Base-by-base conservation (phyloP, 441 rosid species). In the Pelargonium citronellum region DNA sequence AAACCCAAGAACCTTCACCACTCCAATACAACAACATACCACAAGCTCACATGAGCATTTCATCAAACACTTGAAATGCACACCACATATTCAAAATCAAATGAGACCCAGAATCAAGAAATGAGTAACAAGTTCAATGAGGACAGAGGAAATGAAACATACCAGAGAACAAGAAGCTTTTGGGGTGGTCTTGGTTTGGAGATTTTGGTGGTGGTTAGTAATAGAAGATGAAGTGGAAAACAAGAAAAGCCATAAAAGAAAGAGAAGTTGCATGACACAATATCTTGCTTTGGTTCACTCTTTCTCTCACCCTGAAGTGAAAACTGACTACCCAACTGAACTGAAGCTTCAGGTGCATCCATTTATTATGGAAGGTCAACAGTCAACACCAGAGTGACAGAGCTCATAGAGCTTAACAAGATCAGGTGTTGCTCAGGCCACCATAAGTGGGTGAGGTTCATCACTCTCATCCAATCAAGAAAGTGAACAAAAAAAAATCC, bases 321-420 rank as follows among this genome's bases (percentile, higher is more conserved):
- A 4, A 66, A 49, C 39, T 75, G 89, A 84, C 86, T 57, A 44
- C 67, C 47, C 77, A 86, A 79, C 86, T 64, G 69, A 77, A 76
- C 58, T 80, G 89, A 86, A 70, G 71, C 49, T 13, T 73, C 19
- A 67, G 81, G 81, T 79, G 75, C 70, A 83, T 76, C 89, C 15
- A 53, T 53, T 53, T 53, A 53, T 67, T 11, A 72, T 66, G 80
- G 77, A 77, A 74, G 87, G 73, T 78, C 58, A 75, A 24, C 67
- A 43, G 71, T 81, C 86, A 70, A 60, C 69, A 24, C 27, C 75
- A 27, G 0, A 51, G 57, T n/a, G 57, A 51, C 0, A 12, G 57
- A 12, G 16, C 37, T 5, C 4, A 30, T 30, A 30, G 3, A 30
- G 37, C 37, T 30, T 30, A 30, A 30, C 37, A 30, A 51, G 57